Evolutionary conservation across 331 rosid genomes (phyloP).

Genomic region (Quercus phellos): DNA sequence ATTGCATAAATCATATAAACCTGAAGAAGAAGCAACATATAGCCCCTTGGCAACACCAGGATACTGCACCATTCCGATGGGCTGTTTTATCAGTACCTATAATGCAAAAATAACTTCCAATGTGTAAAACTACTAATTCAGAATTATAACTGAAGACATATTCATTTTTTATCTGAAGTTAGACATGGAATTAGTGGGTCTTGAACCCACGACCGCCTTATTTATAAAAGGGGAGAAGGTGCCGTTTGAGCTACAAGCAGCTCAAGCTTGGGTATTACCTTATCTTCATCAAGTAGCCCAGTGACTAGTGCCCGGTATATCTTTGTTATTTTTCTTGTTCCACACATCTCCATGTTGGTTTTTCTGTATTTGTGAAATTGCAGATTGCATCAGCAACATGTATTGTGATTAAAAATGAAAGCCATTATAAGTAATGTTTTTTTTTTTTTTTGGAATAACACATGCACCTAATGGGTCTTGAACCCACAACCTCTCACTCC

Average conservation of each 20-base stretch:
- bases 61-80: slow-evolving; percentile 71
- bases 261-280: slow-evolving; percentile 37
- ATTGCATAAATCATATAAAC: slow-evolving; percentile 21
- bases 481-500: no score
- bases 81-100: slow-evolving; percentile 68
- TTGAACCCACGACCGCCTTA: not conserved
- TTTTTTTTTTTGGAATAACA: no score
- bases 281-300: slow-evolving; percentile 61
- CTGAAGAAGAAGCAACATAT: slow-evolving; percentile 76
- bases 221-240: not conserved
- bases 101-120: slow-evolving; percentile 13
- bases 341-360: slow-evolving; percentile 33
- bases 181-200: not conserved
- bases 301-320: slow-evolving; percentile 70
- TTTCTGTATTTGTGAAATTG: slow-evolving; percentile 30
- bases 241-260: not conserved
- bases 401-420: not conserved
- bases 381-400: not conserved
- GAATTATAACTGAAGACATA: not conserved
- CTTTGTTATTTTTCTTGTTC: slow-evolving; percentile 64
- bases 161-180: not conserved
- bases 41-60: slow-evolving; percentile 91
- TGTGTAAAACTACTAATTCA: not conserved
- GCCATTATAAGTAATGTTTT: not conserved
- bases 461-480: no score